phyloP scores from a whole-genome alignment of 2,329 filamentous ascomycete genomes.

The Emericellopsis cladophorae region DNA sequence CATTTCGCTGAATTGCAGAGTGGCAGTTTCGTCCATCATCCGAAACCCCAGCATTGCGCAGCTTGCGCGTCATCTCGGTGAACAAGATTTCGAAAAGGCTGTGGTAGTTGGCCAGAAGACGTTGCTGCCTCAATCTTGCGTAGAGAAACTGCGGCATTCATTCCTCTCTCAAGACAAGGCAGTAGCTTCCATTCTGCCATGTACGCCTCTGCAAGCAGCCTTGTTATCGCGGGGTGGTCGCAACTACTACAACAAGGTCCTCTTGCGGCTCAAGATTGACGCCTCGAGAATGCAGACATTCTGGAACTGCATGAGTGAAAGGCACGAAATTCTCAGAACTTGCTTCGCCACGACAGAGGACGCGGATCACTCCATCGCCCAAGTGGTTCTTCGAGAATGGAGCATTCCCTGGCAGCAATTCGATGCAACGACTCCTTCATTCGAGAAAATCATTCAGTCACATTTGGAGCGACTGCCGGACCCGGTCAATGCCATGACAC shows the following conservation, averaged over 20 bases:
- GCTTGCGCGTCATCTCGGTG: slow-evolving; percentile 28
- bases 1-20: slow-evolving; percentile 24
- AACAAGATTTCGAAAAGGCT: slow-evolving; percentile 3
- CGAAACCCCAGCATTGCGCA: slow-evolving; percentile 52
- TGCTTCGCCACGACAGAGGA: slow-evolving; percentile 57
- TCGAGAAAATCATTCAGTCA: slow-evolving; percentile 22
- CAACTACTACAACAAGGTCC: slow-evolving; percentile 62
- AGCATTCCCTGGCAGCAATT: slow-evolving; percentile 25
- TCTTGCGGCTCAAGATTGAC: slow-evolving; percentile 45
- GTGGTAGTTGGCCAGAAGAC: no score
- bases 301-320: slow-evolving; percentile 49
- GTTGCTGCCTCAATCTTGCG: slow-evolving; percentile 7
- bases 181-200: slow-evolving; percentile 55
- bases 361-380: slow-evolving; percentile 50
- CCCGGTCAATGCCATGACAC: slow-evolving; percentile 28
- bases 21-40: slow-evolving; percentile 60
- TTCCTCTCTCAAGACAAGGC: slow-evolving; percentile 17
- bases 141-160: slow-evolving; percentile 11
- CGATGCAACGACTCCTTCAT: slow-evolving; percentile 13
- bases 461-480: slow-evolving; percentile 25
- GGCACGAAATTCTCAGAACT: slow-evolving; percentile 70
- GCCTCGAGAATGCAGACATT: slow-evolving; percentile 35
- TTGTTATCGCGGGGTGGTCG: slow-evolving; percentile 52
- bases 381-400: slow-evolving; percentile 50
- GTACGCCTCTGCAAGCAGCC: slow-evolving; percentile 76